Conservation (phyloP, 495 filamentous ascomycete genomes). For the Elaphomyces granulatus region DNA sequence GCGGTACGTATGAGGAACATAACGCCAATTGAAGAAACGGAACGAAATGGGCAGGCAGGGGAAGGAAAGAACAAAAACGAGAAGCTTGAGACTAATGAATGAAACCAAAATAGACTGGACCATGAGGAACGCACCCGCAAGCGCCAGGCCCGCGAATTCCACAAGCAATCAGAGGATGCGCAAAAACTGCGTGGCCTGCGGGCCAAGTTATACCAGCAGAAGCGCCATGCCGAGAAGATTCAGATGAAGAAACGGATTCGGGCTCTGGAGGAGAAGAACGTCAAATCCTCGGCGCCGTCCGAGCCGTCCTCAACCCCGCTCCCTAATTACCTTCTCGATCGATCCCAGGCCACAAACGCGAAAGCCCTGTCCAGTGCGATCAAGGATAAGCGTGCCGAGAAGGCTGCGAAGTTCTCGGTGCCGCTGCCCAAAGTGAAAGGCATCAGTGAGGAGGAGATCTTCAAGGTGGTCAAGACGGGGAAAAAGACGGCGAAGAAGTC, state of each 20-base stretch:
- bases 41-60: slow-evolving; percentile 3
- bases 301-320: slow-evolving; percentile 60
- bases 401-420: slow-evolving; percentile 90
- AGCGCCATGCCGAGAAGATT: slow-evolving; percentile 94
- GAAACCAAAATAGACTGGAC: slow-evolving; percentile 40
- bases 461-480: slow-evolving; percentile 94
- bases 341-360: slow-evolving; percentile 68
- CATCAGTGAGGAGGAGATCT: slow-evolving; percentile 95
- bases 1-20: slow-evolving; percentile 32
- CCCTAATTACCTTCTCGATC: slow-evolving; percentile 82
- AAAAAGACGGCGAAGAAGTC: slow-evolving; percentile 64
- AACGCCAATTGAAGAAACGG: neutral
- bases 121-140: slow-evolving; percentile 87
- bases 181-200: slow-evolving; percentile 83
- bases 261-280: slow-evolving; percentile 84
- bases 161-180: slow-evolving; percentile 72
- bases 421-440: slow-evolving; percentile 89
- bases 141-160: slow-evolving; percentile 69
- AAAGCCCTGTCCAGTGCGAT: slow-evolving; percentile 77
- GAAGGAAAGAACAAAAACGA: neutral
- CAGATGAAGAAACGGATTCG: slow-evolving; percentile 97
- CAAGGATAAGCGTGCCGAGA: slow-evolving; percentile 80
- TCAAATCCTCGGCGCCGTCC: slow-evolving; percentile 72
- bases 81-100: neutral
- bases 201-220: slow-evolving; percentile 90